Percentiles rank a stretch among this genome's conserved stretches.
Evolutionary conservation across 331 rosid species (phyloP).

Genomic region (Spiraea crenata): DNA sequence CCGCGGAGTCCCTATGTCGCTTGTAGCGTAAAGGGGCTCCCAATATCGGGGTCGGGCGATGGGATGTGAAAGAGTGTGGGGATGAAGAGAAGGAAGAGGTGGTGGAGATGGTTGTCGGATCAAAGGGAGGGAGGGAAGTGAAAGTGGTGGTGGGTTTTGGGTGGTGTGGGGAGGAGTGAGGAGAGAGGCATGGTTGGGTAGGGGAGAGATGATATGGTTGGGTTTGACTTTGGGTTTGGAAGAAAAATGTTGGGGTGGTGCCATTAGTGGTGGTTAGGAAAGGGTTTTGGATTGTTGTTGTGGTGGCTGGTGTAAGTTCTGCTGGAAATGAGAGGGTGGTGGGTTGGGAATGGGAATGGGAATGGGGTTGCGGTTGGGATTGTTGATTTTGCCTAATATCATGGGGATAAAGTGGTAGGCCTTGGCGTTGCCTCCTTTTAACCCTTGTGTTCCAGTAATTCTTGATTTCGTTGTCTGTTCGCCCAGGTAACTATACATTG

Average conservation of each 20-base stretch:
- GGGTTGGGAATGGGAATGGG: constrained; percentile 11
- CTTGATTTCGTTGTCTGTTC: constrained; percentile 95
- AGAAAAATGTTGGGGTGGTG: constrained; percentile 27
- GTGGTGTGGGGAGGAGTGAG: constrained; percentile 46
- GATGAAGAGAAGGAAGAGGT: constrained; percentile 27
- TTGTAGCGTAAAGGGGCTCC: constrained; percentile 47
- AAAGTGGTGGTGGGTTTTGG: constrained; percentile 19
- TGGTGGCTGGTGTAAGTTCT: not conserved
- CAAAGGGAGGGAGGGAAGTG: constrained; percentile 32
- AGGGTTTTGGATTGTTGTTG: not conserved
- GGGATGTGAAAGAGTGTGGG: constrained; percentile 52
- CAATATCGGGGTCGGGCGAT: constrained; percentile 57
- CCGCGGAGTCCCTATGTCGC: constrained; percentile 27
- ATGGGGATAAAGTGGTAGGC: constrained; percentile 63
- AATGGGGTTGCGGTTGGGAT: constrained; percentile 30
- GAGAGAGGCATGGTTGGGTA: constrained; percentile 38
- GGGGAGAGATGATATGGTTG: constrained; percentile 19
- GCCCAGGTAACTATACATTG: constrained; percentile 64
- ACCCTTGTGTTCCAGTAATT: constrained; percentile 94
- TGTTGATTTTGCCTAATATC: constrained; percentile 26
- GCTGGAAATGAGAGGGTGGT: not conserved
- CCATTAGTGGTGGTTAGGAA: not conserved
- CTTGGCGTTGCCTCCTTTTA: constrained; percentile 76
- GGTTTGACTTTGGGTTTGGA: constrained; percentile 30
- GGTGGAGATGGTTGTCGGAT: constrained; percentile 24